phyloP scores from a whole-genome alignment of 176 grass and related monocot species.

The Aegilops tauschii region DNA sequence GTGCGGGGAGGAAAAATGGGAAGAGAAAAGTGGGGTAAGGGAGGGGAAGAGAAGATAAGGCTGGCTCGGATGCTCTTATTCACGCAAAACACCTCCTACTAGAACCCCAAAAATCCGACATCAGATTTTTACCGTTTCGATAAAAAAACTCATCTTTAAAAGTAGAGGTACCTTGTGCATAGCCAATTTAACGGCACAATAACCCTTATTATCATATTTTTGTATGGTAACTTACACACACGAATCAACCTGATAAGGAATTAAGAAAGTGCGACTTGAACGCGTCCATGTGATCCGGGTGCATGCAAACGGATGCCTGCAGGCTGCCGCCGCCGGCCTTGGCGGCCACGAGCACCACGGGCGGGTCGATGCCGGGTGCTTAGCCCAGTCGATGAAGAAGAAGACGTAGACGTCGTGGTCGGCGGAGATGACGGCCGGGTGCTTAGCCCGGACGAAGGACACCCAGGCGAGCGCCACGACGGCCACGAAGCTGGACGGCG shows the following conservation, averaged over 20 bases:
- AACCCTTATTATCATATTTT: too few species aligned
- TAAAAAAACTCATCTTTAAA: too few species aligned
- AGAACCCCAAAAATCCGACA: too few species aligned
- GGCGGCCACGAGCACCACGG: neutral
- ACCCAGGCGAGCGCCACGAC: neutral
- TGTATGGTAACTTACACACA: neutral
- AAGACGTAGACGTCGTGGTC: conserved; percentile 11
- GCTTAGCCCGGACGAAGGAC: neutral
- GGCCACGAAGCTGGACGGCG: neutral
- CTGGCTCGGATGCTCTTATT: too few species aligned
- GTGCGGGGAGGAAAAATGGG: too few species aligned
- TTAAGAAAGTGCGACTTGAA: neutral
- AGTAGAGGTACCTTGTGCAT: too few species aligned
- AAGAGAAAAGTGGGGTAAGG: too few species aligned
- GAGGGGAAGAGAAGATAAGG: too few species aligned
- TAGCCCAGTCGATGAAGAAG: neutral
- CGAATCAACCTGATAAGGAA: neutral
- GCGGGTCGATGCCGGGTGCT: neutral
- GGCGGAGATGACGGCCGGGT: neutral
- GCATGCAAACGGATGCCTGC: conserved; percentile 6
- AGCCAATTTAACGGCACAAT: too few species aligned
- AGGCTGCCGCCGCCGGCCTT: neutral
- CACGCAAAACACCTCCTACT: too few species aligned
- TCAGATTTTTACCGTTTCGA: too few species aligned
- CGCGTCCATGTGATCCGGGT: neutral